Conservation (phyloP, 2,329 filamentous ascomycete genomes). For the Shiraia sp. region DNA sequence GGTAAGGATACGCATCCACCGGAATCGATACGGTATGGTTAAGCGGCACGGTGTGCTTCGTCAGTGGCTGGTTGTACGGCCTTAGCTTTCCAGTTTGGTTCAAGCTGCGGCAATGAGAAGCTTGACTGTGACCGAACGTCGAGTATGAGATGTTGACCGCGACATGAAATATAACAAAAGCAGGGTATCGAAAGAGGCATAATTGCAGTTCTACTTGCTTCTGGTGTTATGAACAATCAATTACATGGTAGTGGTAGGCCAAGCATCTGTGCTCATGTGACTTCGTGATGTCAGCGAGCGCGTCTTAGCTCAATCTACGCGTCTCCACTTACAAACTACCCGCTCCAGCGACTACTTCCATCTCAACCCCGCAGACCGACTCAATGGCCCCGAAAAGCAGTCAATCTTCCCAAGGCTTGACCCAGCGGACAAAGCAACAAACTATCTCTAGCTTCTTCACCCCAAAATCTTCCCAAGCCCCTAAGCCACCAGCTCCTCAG, state of each 20-base stretch:
- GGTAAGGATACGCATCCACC: too few relatives aligned
- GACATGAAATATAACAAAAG: too few relatives aligned
- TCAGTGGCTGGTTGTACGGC: too few relatives aligned
- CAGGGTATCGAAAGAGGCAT: background rate
- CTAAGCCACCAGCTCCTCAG: constrained; percentile 24
- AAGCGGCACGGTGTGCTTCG: too few relatives aligned
- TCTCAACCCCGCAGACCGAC: constrained; percentile 5
- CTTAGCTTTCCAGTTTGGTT: too few relatives aligned
- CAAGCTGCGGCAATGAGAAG: background rate
- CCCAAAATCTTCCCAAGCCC: constrained; percentile 43
- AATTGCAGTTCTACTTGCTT: background rate
- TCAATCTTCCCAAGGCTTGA: constrained; percentile 33
- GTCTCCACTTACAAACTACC: constrained; percentile 14
- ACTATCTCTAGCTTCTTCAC: constrained; percentile 88
- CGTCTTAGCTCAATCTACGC: constrained; percentile 16
- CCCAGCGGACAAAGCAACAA: constrained; percentile 68
- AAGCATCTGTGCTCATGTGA: constrained; percentile 17
- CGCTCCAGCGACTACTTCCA: constrained; percentile 5
- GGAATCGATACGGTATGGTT: too few relatives aligned
- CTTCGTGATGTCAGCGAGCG: constrained; percentile 21
- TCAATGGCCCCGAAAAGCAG: constrained; percentile 45
- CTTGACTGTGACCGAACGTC: background rate
- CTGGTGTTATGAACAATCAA: background rate
- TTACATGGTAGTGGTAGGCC: too few relatives aligned
- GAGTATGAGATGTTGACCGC: background rate